Evolutionary conservation across 768 basidiomycete species (phyloP), one percentile per base, ranked within the genome.

Genomic region (Candolleomyces efflorescens): DNA sequence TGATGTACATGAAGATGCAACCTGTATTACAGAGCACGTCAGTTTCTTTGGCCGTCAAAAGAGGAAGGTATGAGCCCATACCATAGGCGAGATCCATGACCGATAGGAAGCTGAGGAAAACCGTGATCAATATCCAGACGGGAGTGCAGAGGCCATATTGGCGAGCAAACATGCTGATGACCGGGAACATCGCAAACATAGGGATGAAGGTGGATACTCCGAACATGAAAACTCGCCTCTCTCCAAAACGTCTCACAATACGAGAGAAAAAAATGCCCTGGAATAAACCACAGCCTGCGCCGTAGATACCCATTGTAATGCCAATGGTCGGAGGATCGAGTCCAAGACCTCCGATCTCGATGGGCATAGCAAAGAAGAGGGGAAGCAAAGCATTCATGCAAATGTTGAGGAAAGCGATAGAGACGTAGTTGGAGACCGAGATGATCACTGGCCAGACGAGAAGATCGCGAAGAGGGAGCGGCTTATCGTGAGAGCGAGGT

Each of bases 401-500:
- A 46, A 89, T 86, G 57, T 87, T 85, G 43, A 87, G 66, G 41
- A 89, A 76, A 5, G 89, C 82, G 24, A 92, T 78, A 11, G 75
- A 66, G 17, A 81, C 82, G 68, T 90, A 92, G 67, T 89, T 90
- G 37, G 79, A 75, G n/a, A 85, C 79, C 1, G 88, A 83, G 38
- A 89, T 69, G 43, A 89, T 64, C 5, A 92, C 84, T 15, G 77
- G 83, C 18, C 80, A 82, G n/a, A 78, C 70, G 41, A 78, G 63
- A 26, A 80, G 67, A 32, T 70, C 62, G 5, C 72, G 71, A 57
- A 86, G 73, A 13, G 77, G 71, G n/a, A 78, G 60, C 9, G 76
- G 77, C 23, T 65, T 66, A 32, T 68, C 65, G 57, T 39, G 24
- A 27, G 53, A 20, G 13, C 22, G 49, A 26, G 32, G 10, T 53